Conservation (phyloP, 208 protist genomes). For the Leishmania arabica region DNA sequence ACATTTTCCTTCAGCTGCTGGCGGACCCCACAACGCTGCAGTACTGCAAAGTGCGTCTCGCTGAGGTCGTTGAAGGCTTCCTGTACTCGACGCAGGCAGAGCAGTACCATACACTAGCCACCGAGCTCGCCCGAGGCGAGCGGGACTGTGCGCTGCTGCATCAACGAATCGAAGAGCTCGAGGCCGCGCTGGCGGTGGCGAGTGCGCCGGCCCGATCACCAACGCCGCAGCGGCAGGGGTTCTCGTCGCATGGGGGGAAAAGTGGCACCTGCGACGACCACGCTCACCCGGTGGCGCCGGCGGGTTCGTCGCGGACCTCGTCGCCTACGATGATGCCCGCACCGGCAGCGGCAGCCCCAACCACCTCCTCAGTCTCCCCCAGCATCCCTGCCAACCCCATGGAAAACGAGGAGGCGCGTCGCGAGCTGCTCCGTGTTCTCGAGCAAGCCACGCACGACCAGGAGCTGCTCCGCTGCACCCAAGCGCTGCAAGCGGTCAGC, state of each 20-base stretch:
- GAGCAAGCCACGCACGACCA: slow-evolving; percentile 69
- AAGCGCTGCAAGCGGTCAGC: slow-evolving; percentile 52
- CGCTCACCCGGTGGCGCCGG: background rate
- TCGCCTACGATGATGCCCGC: slow-evolving; percentile 1
- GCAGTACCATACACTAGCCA: slow-evolving; percentile 76
- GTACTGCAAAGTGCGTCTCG: slow-evolving; percentile 74
- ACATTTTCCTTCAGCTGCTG: slow-evolving; percentile 80
- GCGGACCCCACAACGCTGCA: slow-evolving; percentile 63
- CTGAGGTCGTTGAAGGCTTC: slow-evolving; percentile 82
- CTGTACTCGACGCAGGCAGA: slow-evolving; percentile 74
- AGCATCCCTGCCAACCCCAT: slow-evolving; percentile 41
- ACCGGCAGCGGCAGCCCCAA: background rate
- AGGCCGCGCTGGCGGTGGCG: slow-evolving; percentile 21
- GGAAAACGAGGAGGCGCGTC: slow-evolving; percentile 46
- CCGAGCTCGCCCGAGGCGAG: slow-evolving; percentile 63
- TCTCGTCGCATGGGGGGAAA: background rate
- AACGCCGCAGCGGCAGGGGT: background rate
- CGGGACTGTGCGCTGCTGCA: slow-evolving; percentile 38
- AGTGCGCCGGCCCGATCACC: background rate
- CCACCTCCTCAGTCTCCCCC: slow-evolving; percentile 4
- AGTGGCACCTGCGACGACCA: background rate
- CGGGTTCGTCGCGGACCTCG: background rate
- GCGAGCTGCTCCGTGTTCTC: slow-evolving; percentile 68
- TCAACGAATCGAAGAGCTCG: slow-evolving; percentile 40
- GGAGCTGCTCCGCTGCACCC: slow-evolving; percentile 69